Base-by-base conservation (phyloP, 1,139 yeast species). In the Hyphopichia buzzinii region DNA sequence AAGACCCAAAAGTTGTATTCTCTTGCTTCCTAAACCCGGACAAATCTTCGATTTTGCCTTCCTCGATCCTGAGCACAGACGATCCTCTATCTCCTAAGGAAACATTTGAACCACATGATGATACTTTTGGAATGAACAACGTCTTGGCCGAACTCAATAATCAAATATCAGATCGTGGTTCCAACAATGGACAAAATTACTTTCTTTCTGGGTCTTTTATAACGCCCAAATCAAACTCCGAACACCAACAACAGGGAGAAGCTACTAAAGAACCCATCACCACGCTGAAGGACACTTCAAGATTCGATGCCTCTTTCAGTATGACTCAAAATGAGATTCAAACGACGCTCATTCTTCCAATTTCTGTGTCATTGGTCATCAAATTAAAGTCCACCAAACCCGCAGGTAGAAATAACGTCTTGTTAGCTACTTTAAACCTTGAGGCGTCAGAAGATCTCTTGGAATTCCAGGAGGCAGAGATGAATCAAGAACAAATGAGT, bases 361-460 rank as follows among this genome's bases (percentile, higher is more conserved):
- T 61, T 4, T 43, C 49, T 3, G 48, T 56, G 2, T 54, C 62
- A 1, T 40, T 59, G 14, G 77, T 78, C 29, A 69, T 84, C 46
- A 67, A 78, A 40, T 61, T 84, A 29, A 72, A 81, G 44, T 73
- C 81, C 37, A 67, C 79, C 21, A 71, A 75, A 54, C 69, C 85
- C 2, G 79, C 77, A 1, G 81, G 81, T 4, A 66, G 79, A 35
- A 70, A 73, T 42, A 72, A 73, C 39, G 57, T 71, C 16, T 51
- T 80, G 3, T 55, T 80, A 14, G 73, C 82, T 1, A 74, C 81
- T 0, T 57, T 84, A 34, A 83, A 76, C 38, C 58, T 83, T 16
- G 80, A 77, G 39, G 62, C 77, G 1, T 71, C 84, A 1, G 77
- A 69, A 36, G 74, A 61, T 33, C 51, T 69, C 19, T 52, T 52